Base-by-base conservation (phyloP, 306 rosid species). In the Lathyrus aphaca region DNA sequence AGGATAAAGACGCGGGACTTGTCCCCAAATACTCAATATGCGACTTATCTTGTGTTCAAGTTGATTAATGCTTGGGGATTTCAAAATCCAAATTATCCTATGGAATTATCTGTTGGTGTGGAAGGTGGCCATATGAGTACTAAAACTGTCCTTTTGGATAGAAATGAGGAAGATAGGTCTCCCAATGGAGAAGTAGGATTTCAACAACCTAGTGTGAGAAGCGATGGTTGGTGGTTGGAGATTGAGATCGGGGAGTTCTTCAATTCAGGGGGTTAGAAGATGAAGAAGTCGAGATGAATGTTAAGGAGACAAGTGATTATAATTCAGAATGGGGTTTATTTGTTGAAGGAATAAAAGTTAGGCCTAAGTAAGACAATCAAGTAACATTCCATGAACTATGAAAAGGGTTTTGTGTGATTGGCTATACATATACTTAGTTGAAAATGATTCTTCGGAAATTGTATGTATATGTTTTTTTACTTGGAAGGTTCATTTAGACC, bases 211-310 rank as follows among this genome's bases (percentile, higher is more conserved):
- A 72, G 35, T 53, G 62, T 16, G 46, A 79, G 95, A 46, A 60
- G 64, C 4, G 90, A 91, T 15, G 86, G n/a, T n/a, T n/a, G 87
- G 29, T 86, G 95, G 97, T 39, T 77, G 72, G 92, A 91, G 85
- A 65, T 86, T 45, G 87, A 84, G 82, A 37, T 91, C 62, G 97
- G 95, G 4, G 87, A 74, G 51, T 88, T 91, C 77, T 88, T 81
- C 81, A 73, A 54, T 58, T 55, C 76, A 14, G 81, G 82, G 77
- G 78, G 46, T 58, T 56, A 54, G 85, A 64, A 30, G 61, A 50
- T 13, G 88, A 84, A n/a, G n/a, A n/a, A 37, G 30, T 88, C 64
- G 82, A 76, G 45, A 74, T 88, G 85, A 69, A 71, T 48, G 61
- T 84, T 50, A 4, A 5, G 3, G 90, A 83, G 78, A 39, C 44